Conservation (phyloP, 192 early-diverging fungal genomes). For the Mortierella hygrophila region DNA sequence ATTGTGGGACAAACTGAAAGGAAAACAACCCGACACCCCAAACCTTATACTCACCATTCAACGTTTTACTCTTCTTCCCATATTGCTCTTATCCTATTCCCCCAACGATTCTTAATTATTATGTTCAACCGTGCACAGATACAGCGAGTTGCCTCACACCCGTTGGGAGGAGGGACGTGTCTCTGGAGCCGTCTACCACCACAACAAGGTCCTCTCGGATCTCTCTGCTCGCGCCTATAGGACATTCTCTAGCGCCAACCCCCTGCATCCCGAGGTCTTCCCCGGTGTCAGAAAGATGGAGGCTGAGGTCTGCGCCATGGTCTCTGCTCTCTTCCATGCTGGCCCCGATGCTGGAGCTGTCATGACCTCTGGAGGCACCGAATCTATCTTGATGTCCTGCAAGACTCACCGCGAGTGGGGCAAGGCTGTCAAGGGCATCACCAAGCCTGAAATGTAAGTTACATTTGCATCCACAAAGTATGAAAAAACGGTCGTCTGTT, state of each 20-base stretch:
- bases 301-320: conserved; percentile 95
- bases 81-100: not conserved
- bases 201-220: conserved; percentile 83
- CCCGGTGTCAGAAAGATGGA: conserved; percentile 96
- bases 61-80: too few relatives aligned
- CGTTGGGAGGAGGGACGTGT: conserved; percentile 88
- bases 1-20: conserved; percentile 1
- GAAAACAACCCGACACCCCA: not conserved
- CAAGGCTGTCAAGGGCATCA: conserved; percentile 80
- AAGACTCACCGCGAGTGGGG: conserved; percentile 95
- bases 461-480: not conserved
- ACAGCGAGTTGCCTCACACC: conserved; percentile 42
- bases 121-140: conserved; percentile 19
- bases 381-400: conserved; percentile 95
- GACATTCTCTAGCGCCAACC: conserved; percentile 87
- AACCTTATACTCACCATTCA: not conserved
- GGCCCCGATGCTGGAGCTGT: conserved; percentile 79
- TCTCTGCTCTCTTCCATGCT: conserved; percentile 88
- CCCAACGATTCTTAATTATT: not conserved
- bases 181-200: conserved; percentile 94
- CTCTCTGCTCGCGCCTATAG: conserved; percentile 85
- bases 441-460: conserved; percentile 90
- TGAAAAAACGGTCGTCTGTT: not conserved
- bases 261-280: conserved; percentile 96
- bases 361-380: conserved; percentile 95